Conservation (phyloP, 78 protist species). For the Dictyostelium purpureum region DNA sequence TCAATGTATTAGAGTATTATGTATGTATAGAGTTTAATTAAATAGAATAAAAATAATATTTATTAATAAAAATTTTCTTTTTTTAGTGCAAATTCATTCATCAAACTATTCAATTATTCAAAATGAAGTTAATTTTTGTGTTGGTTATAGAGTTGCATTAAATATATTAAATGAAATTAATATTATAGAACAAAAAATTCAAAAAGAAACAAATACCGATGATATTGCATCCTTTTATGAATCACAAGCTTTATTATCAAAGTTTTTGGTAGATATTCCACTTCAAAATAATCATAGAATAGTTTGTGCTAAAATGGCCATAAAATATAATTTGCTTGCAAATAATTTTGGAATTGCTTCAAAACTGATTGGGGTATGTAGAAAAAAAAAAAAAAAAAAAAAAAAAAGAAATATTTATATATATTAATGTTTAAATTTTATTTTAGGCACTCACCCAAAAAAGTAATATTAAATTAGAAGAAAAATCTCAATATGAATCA, state of each 20-base stretch:
- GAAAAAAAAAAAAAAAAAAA: background rate
- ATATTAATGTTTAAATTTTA: background rate
- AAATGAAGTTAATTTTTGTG: conserved; percentile 56
- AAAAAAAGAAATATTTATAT: too few relatives aligned
- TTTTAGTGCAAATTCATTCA: conserved; percentile 2
- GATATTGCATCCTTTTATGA: background rate
- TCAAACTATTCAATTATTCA: background rate
- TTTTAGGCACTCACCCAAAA: background rate
- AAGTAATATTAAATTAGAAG: background rate
- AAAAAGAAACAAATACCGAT: background rate
- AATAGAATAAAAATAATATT: background rate
- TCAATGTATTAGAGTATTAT: conserved; percentile 21
- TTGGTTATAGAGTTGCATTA: conserved; percentile 61
- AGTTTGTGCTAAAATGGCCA: conserved; percentile 73
- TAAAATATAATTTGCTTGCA: conserved; percentile 24
- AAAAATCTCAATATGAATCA: background rate
- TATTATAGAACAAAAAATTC: background rate
- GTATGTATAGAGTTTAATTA: conserved; percentile 1
- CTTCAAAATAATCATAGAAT: conserved; percentile 52
- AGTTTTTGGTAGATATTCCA: conserved; percentile 64
- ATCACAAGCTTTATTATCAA: conserved; percentile 13
- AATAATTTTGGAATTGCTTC: conserved; percentile 46
- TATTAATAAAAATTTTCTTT: background rate
- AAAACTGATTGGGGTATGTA: background rate
- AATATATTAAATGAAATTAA: conserved; percentile 5